A percentile compares a stretch with the other conserved stretches of the same genome.
Evolutionary conservation across 163 green algal species (phyloP).

Genomic region (Scenedesmus sp.): DNA sequence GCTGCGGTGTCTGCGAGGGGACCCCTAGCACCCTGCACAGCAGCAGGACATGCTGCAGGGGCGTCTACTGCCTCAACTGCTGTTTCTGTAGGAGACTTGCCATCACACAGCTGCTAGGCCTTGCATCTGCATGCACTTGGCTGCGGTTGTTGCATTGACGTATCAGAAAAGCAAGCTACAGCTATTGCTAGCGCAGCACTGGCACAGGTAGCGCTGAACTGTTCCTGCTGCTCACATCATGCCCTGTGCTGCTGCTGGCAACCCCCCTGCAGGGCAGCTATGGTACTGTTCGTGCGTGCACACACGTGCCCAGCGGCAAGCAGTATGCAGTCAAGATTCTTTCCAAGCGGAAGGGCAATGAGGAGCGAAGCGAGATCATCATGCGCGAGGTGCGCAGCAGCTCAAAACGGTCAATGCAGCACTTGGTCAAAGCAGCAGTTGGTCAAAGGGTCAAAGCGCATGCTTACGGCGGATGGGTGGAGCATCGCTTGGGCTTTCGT

Average conservation of each 20-base stretch:
- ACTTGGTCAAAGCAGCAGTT: background rate
- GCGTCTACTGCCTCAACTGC: background rate
- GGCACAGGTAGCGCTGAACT: background rate
- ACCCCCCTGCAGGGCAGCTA: constrained; percentile 76
- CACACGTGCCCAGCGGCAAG: constrained; percentile 56
- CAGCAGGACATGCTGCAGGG: background rate
- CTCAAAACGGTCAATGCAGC: background rate
- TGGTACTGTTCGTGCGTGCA: constrained; percentile 65
- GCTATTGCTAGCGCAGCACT: background rate
- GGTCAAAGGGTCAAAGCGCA: background rate
- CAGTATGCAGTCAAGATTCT: constrained; percentile 94
- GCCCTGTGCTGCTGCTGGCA: constrained; percentile 39
- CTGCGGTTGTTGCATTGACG: background rate
- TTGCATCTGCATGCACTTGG: background rate
- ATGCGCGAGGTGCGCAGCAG: constrained; percentile 67
- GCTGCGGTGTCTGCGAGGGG: background rate
- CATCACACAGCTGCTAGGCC: background rate
- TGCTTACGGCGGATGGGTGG: too few species aligned
- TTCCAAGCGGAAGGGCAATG: constrained; percentile 74
- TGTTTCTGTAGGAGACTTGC: background rate
- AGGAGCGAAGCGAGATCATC: constrained; percentile 62
- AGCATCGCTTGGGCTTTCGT: too few species aligned
- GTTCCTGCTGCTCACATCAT: background rate
- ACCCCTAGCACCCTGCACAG: background rate
- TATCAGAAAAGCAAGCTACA: background rate